Percentiles rank a stretch among this genome's conserved stretches.
Evolutionary conservation across 306 rosid genomes (phyloP).

Genomic region (Myrica gale): DNA sequence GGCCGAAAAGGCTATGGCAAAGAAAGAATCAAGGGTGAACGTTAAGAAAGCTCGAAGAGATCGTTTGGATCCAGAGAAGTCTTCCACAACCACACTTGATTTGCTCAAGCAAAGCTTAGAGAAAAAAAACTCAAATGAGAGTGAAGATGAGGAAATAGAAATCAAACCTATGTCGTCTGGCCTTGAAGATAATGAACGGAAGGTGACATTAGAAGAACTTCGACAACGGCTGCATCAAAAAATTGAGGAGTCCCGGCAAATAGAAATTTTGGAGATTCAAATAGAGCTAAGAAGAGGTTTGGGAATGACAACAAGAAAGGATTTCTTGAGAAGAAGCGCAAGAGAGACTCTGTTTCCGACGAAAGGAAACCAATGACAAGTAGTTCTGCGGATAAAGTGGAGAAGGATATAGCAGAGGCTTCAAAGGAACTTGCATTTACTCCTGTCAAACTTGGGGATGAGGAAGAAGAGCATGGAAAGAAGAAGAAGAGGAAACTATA

Average conservation of each 20-base stretch:
- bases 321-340: conserved; percentile 35
- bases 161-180: conserved; percentile 32
- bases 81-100: conserved; percentile 59
- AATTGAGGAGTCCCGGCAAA: conserved; percentile 37
- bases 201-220: conserved; percentile 51
- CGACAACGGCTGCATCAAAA: conserved; percentile 41
- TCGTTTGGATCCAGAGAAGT: conserved; percentile 69
- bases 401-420: conserved; percentile 65
- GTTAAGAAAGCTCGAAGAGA: conserved; percentile 66
- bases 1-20: conserved; percentile 50
- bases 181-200: conserved; percentile 30
- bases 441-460: conserved; percentile 62
- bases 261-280: conserved; percentile 36
- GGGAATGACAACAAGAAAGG: conserved; percentile 32
- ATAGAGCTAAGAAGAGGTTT: conserved; percentile 41
- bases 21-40: conserved; percentile 69
- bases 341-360: conserved; percentile 44
- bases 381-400: conserved; percentile 30
- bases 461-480: conserved; percentile 51
- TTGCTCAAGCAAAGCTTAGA: conserved; percentile 45
- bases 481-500: conserved; percentile 68
- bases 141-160: conserved; percentile 33
- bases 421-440: conserved; percentile 69
- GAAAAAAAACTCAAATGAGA: conserved; percentile 27
- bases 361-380: conserved; percentile 25